Base-by-base conservation (phyloP, 2,329 filamentous ascomycete genomes). In the Claviceps sp. region DNA sequence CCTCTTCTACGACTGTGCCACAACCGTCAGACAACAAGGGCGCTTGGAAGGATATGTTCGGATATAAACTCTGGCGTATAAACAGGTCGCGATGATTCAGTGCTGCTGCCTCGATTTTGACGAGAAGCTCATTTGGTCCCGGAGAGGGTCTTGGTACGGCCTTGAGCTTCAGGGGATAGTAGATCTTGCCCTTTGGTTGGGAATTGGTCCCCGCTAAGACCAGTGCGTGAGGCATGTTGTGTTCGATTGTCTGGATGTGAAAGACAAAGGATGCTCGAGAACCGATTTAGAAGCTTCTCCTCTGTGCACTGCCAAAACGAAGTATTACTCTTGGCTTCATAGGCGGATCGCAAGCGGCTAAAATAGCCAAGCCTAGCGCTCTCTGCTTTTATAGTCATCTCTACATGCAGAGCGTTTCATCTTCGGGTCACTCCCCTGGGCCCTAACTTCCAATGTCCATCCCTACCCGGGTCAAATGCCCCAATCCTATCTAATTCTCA, bases 1-100 rank as follows among this genome's bases (percentile, higher is more conserved):
- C 87, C 2, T 81, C 70, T 4, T 74, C 71, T 34, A 83, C 75
- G 4, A 96, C 87, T 52, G 77, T 71, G 51, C 89, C 91, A 58
- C 78, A 83, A 58, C 88, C 91, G 64, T 97, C 91, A 53, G 89
- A 82, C 26, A 95, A 77, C 40, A 97, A 71, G 1, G 91, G 88
- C 5, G 82, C 74, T 54, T 78, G 76, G 67, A 95, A 95, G 13
- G 85, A 84, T 49, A 88, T 85, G 59, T 80, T 84, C 0, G 91
- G 91, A 72, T 97, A 97, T 39, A 95, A 80, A 63, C 90, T 84
- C 67, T 93, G 89, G 50, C 91, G 86, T 68, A 95, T 85, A 71
- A 96, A 97, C 59, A 95, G 80, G 67, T 97, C 91, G 60, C 91
- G 86, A 71, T 96, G 91, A 72, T 97, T 97, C 48, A 97, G 81